A percentile compares a stretch with the other conserved stretches of the same genome.
phyloP scores from a whole-genome alignment of 805 yeast species.

The Scheffersomyces coipomensis region DNA sequence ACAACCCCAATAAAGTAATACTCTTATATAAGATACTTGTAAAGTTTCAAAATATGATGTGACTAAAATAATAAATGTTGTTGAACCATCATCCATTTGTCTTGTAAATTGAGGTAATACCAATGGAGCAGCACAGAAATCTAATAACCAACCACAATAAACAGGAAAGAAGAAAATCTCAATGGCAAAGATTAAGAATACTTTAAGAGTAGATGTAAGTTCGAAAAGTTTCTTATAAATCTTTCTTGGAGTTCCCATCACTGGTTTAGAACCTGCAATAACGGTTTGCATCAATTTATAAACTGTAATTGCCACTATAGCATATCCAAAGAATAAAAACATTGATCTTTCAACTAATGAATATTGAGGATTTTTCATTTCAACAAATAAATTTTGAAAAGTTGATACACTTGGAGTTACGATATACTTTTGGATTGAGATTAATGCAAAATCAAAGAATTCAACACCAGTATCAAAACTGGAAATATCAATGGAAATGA shows the following conservation, averaged over 20 bases:
- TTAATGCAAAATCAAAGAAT: conserved; percentile 10
- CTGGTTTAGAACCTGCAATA: conserved; percentile 37
- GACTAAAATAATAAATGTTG: conserved; percentile 16
- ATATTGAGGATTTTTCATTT: conserved; percentile 20
- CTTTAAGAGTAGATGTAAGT: conserved; percentile 64
- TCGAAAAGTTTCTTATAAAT: conserved; percentile 55
- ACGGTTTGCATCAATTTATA: conserved; percentile 28
- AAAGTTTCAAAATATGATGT: conserved; percentile 18
- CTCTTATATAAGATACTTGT: conserved; percentile 18
- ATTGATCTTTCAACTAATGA: conserved; percentile 36
- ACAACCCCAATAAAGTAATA: conserved; percentile 51
- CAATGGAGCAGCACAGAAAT: conserved; percentile 64
- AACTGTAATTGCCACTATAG: conserved; percentile 19
- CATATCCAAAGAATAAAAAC: conserved; percentile 34
- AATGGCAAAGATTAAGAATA: conserved; percentile 67
- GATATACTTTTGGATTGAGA: conserved; percentile 12
- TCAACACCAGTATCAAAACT: conserved; percentile 9
- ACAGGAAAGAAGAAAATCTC: conserved; percentile 87
- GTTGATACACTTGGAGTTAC: conserved; percentile 16
- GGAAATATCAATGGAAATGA: neutral
- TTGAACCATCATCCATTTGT: conserved; percentile 6
- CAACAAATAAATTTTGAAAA: conserved; percentile 16
- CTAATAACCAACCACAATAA: conserved; percentile 78
- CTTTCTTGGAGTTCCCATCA: conserved; percentile 49
- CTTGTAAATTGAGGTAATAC: conserved; percentile 19